Evolutionary conservation across 2,329 filamentous ascomycete genomes (phyloP), one percentile per base, ranked within the genome.

Genomic region (Sporothrix pallida): DNA sequence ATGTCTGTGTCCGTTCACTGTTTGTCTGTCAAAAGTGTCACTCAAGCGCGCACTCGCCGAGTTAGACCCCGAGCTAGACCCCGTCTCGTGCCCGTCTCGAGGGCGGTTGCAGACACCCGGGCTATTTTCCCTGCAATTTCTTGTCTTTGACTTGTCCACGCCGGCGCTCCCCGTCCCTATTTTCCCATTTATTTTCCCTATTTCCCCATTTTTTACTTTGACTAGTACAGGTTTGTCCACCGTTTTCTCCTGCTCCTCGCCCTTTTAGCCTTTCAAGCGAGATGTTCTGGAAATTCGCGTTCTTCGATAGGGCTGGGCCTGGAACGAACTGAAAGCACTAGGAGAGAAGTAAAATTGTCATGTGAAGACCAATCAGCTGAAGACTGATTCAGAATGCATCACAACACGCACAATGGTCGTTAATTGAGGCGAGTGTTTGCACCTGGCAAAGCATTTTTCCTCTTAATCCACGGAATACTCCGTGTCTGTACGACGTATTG

Each of bases 221-320:
- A 65, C 62, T 31, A 67, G 44, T 23, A 31, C 44, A 3, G n/a
- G 20, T 10, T 67, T 23, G 44, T n/a, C 2, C 44, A 50, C 44
- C 44, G 44, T 67, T 67, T 50, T 50, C 44, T 50, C 63, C 6
- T n/a, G 3, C 2, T 67, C 20, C 13, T 54, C 9, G 20, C 20
- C 52, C 52, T 46, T 65, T 65, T 46, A 65, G 26, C 60, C 60
- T 65, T 46, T 46, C 42, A 65, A 65, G 42, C 60, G 60, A 65
- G 8, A 42, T 42, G 60, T 65, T 65, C 60, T 65, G n/a, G 31
- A 44, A 65, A 23, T 46, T 12, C 9, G n/a, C 42, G 60, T 46
- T 65, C 37, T 65, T 65, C 42, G n/a, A 46, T 46, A 65, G 60
- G 60, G 60, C 60, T 65, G 60, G 60, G 60, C 9, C 60, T 23